phyloP scores from a whole-genome alignment of 176 grass and related monocot genomes.

The Oryza meyeriana region DNA sequence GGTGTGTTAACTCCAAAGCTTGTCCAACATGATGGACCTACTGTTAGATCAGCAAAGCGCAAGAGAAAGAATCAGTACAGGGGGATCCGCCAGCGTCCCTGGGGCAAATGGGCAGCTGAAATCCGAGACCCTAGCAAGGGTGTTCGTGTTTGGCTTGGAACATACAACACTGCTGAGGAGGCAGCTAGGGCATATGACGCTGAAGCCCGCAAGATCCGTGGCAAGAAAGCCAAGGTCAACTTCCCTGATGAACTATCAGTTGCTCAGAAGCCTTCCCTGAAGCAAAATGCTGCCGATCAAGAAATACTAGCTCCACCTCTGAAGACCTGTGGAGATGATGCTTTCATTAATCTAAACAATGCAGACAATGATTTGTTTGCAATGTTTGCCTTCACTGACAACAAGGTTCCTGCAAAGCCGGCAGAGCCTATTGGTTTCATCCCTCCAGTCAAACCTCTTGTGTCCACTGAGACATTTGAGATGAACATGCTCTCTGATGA shows the following conservation, averaged over 20 bases:
- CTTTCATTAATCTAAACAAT: constrained; percentile 28
- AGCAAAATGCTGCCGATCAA: constrained; percentile 26
- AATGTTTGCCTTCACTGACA: constrained; percentile 46
- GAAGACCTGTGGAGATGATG: constrained; percentile 18
- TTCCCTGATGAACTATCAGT: constrained; percentile 52
- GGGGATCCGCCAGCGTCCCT: constrained; percentile 71
- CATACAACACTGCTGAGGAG: constrained; percentile 76
- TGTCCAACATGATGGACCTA: constrained; percentile 39
- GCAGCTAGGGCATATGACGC: constrained; percentile 80
- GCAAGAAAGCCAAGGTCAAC: constrained; percentile 82
- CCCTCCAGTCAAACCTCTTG: constrained; percentile 17
- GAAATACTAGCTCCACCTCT: constrained; percentile 22
- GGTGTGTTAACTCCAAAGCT: constrained; percentile 16
- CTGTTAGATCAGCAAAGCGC: constrained; percentile 30
- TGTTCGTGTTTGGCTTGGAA: constrained; percentile 87
- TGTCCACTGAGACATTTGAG: constrained; percentile 3
- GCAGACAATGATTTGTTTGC: constrained; percentile 52
- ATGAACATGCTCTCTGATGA: constrained; percentile 51
- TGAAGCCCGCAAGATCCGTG: constrained; percentile 73
- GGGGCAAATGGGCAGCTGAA: constrained; percentile 89
- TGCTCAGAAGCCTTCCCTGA: constrained; percentile 22
- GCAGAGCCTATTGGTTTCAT: constrained; percentile 21
- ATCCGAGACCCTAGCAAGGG: constrained; percentile 81
- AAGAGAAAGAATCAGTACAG: constrained; percentile 66
- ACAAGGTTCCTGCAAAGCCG: constrained; percentile 30